Base-by-base conservation (phyloP, 139 green algal species). In the Tetratostichococcus sp. region DNA sequence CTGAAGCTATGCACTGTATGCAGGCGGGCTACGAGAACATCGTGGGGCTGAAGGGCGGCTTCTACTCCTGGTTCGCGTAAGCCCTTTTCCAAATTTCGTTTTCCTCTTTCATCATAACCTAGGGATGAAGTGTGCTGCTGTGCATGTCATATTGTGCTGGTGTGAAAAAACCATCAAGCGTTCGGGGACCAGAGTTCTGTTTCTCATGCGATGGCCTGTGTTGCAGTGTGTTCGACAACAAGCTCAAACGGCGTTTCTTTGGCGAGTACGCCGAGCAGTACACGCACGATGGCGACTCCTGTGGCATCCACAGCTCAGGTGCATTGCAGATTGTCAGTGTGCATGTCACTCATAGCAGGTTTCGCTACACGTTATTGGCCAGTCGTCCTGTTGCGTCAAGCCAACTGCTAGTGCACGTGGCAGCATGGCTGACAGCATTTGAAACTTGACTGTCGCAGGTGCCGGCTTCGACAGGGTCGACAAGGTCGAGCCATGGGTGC, bases 11-110 rank as follows among this genome's bases (percentile, higher is more conserved):
- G 39, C 39, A 14, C 39, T 50, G n/a, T n/a, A n/a, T 50, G 8
- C 39, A 50, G 76, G 91, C 86, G 0, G 91, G 91, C 23, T 96
- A 96, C 79, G 71, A 59, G 23, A 90, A 93, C 74, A 43, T 96
- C 1, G 86, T 87, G 23, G 89, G 89, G 25, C 72, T 96, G 30
- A 83, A 83, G 72, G 87, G 92, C 31, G 92, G 92, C 35, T 97
- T 89, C 87, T 86, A 92, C 78, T 80, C 79, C 25, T 97, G 92
- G 90, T 93, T 89, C 80, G 67, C 76, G 17, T 31, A 34, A 28
- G 17, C 14, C 78, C 82, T n/a, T n/a, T n/a, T n/a, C n/a, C n/a
- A n/a, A n/a, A n/a, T n/a, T n/a, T n/a, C n/a, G n/a, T n/a, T n/a
- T n/a, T n/a, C n/a, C n/a, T n/a, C n/a, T n/a, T n/a, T n/a, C n/a